Evolutionary conservation across 345 rosid genomes (phyloP).

Genomic region (Sonneratia caseolaris): DNA sequence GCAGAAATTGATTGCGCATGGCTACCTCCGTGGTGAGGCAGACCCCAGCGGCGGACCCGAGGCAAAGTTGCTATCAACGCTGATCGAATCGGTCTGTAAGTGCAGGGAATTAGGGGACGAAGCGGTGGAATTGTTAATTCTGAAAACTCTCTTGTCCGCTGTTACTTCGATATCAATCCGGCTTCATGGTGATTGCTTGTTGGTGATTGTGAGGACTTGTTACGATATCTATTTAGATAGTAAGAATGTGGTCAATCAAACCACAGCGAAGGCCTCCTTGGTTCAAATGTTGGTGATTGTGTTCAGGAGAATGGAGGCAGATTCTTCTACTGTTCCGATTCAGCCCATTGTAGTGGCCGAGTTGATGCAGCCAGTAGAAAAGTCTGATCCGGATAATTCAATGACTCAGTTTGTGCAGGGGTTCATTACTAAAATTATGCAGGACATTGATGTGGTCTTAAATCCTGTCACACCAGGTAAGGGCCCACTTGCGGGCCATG

Average conservation of each 20-base stretch:
- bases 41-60: constrained; percentile 72
- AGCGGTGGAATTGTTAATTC: constrained; percentile 52
- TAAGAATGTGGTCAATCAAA: constrained; percentile 82
- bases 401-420: constrained; percentile 83
- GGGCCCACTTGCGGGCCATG: constrained; percentile 40
- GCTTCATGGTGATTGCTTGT: constrained; percentile 87
- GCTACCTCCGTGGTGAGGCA: constrained; percentile 96
- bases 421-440: constrained; percentile 69
- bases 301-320: constrained; percentile 98
- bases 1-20: constrained; percentile 82
- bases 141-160: constrained; percentile 77
- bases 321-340: constrained; percentile 83
- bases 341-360: constrained; percentile 99
- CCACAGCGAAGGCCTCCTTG: constrained; percentile 90
- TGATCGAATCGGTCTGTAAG: constrained; percentile 74
- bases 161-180: constrained; percentile 81
- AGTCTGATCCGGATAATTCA: constrained; percentile 69
- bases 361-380: constrained; percentile 80
- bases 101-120: constrained; percentile 83
- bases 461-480: constrained; percentile 42
- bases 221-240: constrained; percentile 91
- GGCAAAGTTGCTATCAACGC: constrained; percentile 49
- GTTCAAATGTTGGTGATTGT: constrained; percentile 96
- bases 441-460: constrained; percentile 64
- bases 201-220: constrained; percentile 85